These are phyloP conservation scores for Lathyrus oleraceus DNA, from an alignment of 306 rosid species.

Conservation along the genomic window DNA sequence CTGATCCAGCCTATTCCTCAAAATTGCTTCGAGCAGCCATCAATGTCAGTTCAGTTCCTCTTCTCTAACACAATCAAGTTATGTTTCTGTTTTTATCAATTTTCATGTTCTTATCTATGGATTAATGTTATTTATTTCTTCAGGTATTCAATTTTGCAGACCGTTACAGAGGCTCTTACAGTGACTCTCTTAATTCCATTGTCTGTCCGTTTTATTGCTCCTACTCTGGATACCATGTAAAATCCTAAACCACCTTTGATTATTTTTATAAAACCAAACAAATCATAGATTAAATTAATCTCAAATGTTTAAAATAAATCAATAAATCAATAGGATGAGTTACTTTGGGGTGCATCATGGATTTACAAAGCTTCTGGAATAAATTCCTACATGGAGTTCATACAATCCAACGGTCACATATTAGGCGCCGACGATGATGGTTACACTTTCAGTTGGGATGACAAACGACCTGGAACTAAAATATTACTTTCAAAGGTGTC, in stretches of 20 bases:
- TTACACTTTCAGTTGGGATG: constrained; percentile 87
- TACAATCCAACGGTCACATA: constrained; percentile 74
- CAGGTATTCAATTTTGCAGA: constrained; percentile 83
- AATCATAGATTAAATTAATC: background rate
- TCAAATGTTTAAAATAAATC: background rate
- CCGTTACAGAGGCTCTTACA: constrained; percentile 78
- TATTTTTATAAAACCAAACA: background rate
- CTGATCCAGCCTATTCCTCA: constrained; percentile 64
- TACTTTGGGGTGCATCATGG: constrained; percentile 97
- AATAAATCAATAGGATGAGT: constrained; percentile 67
- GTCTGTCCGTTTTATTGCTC: constrained; percentile 96
- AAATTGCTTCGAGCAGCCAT: constrained; percentile 71
- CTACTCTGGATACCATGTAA: constrained; percentile 85
- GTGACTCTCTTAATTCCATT: constrained; percentile 65
- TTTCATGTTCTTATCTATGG: background rate
- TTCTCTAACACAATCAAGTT: background rate
- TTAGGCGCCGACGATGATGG: constrained; percentile 80
- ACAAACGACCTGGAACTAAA: constrained; percentile 85
- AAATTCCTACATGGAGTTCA: constrained; percentile 55
- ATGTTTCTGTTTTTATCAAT: constrained; percentile 16
- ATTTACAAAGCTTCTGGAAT: constrained; percentile 68
- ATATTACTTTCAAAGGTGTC: constrained; percentile 77
- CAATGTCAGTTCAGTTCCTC: constrained; percentile 29
- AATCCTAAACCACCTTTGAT: background rate
- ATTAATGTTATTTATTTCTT: background rate